Evolutionary conservation across 2,329 filamentous ascomycete species (phyloP), one percentile per base, ranked within the genome.

Genomic region (Aspergillus pseudoglaucus): DNA sequence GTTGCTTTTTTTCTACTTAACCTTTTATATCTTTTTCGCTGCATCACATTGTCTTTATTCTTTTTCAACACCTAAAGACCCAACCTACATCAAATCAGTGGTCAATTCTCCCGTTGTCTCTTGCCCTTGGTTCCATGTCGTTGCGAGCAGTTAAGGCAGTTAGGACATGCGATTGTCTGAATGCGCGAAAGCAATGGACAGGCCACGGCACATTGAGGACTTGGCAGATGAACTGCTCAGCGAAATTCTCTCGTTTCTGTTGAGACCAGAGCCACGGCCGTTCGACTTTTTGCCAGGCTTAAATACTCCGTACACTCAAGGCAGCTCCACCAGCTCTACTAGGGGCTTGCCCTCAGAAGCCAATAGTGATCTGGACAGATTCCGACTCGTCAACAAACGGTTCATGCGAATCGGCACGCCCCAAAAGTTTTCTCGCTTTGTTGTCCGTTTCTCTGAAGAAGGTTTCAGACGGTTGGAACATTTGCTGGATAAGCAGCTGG

Each of bases 371-470:
- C 53, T 72, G 43, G 67, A 69, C 51, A 61, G 62, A 18, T 71
- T 70, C 53, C 58, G 69, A 49, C 65, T 72, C 22, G 65, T 70
- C 27, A 71, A 67, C 55, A 64, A 58, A 50, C 58, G 68, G 27
- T 72, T 72, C 55, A 63, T 63, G 60, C 66, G 64, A 27, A 66
- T 71, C 39, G 64, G 63, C 22, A 69, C 67, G 3, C 68, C 69
- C 10, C 64, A 61, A 46, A 69, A 65, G 49, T 72, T 71, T 46
- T 53, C 59, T 27, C 60, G 62, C 32, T 68, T 72, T 40, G 61
- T 59, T 25, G 51, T 69, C n/a, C 61, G 65, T 17, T 70, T 67
- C 30, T 69, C 65, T 7, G 54, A 51, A 22, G 58, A 64, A 40
- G 66, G 62, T 6, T 69, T 70, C 37, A 56, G 53, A 35, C 59